These are phyloP conservation scores for Bacterosira constricta DNA, from an alignment of 108 stramenopile species.

Conservation along the genomic window DNA sequence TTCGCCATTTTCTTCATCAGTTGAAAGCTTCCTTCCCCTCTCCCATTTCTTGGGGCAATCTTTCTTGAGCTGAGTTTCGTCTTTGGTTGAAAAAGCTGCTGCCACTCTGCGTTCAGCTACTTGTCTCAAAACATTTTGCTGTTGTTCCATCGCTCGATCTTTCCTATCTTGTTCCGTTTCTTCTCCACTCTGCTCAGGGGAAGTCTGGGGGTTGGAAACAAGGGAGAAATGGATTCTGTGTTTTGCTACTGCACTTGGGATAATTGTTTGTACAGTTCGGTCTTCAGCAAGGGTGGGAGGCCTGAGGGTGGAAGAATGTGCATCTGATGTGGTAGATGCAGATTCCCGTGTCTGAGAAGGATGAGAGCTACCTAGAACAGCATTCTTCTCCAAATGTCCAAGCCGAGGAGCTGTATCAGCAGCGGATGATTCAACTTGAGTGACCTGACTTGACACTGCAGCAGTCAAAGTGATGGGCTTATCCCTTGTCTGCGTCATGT, in stretches of 20 bases:
- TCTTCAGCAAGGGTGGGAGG: too few species aligned
- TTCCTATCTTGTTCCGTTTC: slow-evolving; percentile 15
- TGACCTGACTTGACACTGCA: not conserved
- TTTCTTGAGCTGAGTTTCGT: not conserved
- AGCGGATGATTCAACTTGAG: not conserved
- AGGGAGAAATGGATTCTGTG: too few species aligned
- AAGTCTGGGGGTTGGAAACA: too few species aligned
- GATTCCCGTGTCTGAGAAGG: slow-evolving; percentile 18
- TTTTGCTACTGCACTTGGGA: too few species aligned
- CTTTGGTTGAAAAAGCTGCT: not conserved
- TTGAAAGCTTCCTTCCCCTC: too few species aligned
- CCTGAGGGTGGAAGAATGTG: not conserved
- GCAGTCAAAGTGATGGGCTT: not conserved
- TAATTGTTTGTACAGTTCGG: too few species aligned
- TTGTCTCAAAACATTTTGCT: slow-evolving; percentile 29
- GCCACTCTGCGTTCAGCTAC: slow-evolving; percentile 38
- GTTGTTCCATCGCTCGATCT: slow-evolving; percentile 27
- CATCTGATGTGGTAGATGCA: slow-evolving; percentile 8
- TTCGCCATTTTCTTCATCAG: slow-evolving; percentile 5
- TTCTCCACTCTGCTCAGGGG: slow-evolving; percentile 15
- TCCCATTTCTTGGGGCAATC: not conserved
- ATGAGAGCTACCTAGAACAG: not conserved
- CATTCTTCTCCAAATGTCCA: slow-evolving; percentile 8
- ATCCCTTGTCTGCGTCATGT: not conserved
- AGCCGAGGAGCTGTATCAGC: not conserved